Evolutionary conservation across 75 land plant species (phyloP).

Genomic region (Isoetes taiwanensis): DNA sequence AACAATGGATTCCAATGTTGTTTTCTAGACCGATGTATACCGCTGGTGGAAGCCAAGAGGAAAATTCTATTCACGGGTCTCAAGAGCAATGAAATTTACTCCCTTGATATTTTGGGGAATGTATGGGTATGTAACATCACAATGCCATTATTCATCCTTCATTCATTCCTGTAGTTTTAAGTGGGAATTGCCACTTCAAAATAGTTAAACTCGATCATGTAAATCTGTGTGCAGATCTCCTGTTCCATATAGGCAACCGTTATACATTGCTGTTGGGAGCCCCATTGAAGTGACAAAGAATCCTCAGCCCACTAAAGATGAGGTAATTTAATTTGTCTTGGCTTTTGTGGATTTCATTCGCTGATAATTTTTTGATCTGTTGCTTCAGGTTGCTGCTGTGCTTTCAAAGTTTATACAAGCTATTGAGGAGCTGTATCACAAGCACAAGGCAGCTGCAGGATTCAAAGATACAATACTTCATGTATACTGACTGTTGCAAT

Average conservation of each 20-base stretch:
- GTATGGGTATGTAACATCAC: slow-evolving; percentile 10
- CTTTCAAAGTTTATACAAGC: slow-evolving; percentile 46
- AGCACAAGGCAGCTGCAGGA: slow-evolving; percentile 51
- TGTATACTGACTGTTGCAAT: slow-evolving; percentile 53
- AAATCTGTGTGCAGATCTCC: neutral
- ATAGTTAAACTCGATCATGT: too few species aligned
- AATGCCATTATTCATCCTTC: too few species aligned
- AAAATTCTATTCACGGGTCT: neutral
- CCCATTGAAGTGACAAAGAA: slow-evolving; percentile 1
- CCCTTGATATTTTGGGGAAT: slow-evolving; percentile 6
- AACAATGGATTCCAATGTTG: too few species aligned
- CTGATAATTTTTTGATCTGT: too few species aligned
- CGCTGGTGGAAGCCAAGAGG: slow-evolving; percentile 3
- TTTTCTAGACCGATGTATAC: neutral
- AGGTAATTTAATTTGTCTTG: neutral
- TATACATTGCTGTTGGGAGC: neutral
- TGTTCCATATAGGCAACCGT: neutral
- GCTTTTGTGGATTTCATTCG: too few species aligned
- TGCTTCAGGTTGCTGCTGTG: slow-evolving; percentile 54
- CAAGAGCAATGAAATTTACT: neutral
- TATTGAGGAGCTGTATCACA: slow-evolving; percentile 50
- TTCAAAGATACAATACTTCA: slow-evolving; percentile 37
- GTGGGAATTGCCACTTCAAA: too few species aligned
- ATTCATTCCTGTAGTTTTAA: too few species aligned
- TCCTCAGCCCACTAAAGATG: neutral